Evolutionary conservation across 2,329 filamentous ascomycete species (phyloP).

Genomic region (Microdochium paspali): DNA sequence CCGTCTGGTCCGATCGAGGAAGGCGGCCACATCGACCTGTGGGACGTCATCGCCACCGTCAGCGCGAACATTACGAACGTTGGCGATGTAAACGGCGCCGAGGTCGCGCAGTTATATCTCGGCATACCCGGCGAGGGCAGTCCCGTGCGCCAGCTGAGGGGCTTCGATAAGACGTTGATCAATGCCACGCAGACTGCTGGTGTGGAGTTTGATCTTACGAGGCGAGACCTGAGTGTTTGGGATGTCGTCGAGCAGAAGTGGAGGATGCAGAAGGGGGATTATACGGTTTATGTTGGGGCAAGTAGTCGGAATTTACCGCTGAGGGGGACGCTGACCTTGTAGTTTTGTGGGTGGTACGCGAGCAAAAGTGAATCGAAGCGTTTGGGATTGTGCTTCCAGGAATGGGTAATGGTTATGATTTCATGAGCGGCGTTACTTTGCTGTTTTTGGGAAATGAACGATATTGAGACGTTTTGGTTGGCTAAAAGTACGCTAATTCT

Average conservation of each 20-base stretch:
- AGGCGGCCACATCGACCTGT: slow-evolving; percentile 37
- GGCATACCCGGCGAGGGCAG: slow-evolving; percentile 26
- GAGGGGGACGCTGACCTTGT: slow-evolving; percentile 25
- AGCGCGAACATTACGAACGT: slow-evolving; percentile 30
- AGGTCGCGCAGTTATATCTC: slow-evolving; percentile 40
- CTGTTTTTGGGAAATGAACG: too few relatives aligned
- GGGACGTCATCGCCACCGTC: slow-evolving; percentile 32
- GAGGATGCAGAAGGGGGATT: slow-evolving; percentile 37
- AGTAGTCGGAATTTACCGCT: slow-evolving; percentile 37
- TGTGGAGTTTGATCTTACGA: slow-evolving; percentile 43
- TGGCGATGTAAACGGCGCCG: slow-evolving; percentile 30
- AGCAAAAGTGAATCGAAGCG: too few relatives aligned
- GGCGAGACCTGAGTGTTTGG: slow-evolving; percentile 60
- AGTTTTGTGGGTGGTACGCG: slow-evolving; percentile 1
- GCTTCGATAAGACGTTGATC: slow-evolving; percentile 53
- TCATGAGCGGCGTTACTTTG: too few relatives aligned
- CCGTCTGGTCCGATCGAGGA: slow-evolving; percentile 28
- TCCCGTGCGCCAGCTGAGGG: slow-evolving; percentile 52
- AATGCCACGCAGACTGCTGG: slow-evolving; percentile 31
- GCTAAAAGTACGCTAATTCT: too few relatives aligned
- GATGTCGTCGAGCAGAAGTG: slow-evolving; percentile 52
- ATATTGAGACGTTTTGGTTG: too few relatives aligned
- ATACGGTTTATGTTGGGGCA: slow-evolving; percentile 33
- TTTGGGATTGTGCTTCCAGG: too few relatives aligned
- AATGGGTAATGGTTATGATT: too few relatives aligned